These are phyloP conservation scores for Kwoniella botswanensis DNA, from an alignment of 768 basidiomycete genomes.

Conservation along the genomic window DNA sequence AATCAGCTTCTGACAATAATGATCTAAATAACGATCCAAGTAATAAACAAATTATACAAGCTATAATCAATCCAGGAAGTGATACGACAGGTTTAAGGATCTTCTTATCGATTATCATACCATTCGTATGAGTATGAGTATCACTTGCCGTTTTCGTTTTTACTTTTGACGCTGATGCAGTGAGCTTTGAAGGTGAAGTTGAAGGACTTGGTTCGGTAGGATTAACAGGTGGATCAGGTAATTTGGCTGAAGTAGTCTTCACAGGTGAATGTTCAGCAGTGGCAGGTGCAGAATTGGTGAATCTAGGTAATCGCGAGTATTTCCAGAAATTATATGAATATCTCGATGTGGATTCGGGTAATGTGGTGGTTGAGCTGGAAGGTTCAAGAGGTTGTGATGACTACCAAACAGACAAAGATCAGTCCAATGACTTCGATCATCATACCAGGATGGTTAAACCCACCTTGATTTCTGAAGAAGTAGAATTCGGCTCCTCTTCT, in stretches of 20 bases:
- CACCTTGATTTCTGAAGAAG: conserved; percentile 22
- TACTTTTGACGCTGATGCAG: no score
- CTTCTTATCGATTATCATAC: background rate
- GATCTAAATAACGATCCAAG: conserved; percentile 89
- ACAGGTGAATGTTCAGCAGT: conserved; percentile 25
- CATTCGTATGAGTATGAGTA: background rate
- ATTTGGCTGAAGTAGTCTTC: conserved; percentile 6
- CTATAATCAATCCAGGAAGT: conserved; percentile 68
- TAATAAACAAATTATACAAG: conserved; percentile 85
- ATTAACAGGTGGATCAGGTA: conserved; percentile 4
- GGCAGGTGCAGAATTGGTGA: conserved; percentile 19
- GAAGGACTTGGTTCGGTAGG: background rate
- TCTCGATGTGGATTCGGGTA: conserved; percentile 16
- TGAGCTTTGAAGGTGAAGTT: background rate
- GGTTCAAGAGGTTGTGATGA: conserved; percentile 15
- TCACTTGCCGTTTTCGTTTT: background rate
- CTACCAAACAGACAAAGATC: conserved; percentile 1
- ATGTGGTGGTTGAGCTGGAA: background rate
- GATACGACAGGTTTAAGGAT: conserved; percentile 43
- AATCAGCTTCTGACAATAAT: conserved; percentile 86
- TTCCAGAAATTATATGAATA: conserved; percentile 37
- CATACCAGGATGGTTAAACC: background rate
- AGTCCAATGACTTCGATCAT: background rate
- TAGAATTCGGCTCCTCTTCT: conserved; percentile 2
- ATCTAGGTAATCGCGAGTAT: conserved; percentile 30